Percentiles rank a stretch among this genome's conserved stretches.
Evolutionary conservation across 306 rosid species (phyloP).

Genomic region (Glycine latifolia): DNA sequence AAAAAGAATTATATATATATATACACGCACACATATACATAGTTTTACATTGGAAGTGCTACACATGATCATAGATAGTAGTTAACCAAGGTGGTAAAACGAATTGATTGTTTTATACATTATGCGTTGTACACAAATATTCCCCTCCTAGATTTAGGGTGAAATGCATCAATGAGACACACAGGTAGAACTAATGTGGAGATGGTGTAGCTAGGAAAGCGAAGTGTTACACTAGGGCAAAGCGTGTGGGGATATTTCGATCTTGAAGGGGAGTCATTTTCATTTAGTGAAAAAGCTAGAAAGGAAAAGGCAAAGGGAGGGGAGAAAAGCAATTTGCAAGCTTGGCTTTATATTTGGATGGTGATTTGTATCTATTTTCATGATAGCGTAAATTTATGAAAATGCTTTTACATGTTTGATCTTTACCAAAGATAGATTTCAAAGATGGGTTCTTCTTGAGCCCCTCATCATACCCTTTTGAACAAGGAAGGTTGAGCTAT

Average conservation of each 20-base stretch:
- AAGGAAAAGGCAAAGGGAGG: slow-evolving; percentile 40
- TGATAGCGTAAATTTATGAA: slow-evolving; percentile 21
- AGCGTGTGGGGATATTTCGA: slow-evolving; percentile 50
- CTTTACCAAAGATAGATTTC: slow-evolving; percentile 40
- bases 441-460: slow-evolving; percentile 21
- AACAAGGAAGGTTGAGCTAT: slow-evolving; percentile 55
- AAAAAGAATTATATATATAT: no score
- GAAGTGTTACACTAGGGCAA: slow-evolving; percentile 49
- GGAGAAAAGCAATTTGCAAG: slow-evolving; percentile 26
- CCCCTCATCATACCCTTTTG: slow-evolving; percentile 63
- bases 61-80: background rate
- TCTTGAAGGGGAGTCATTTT: slow-evolving; percentile 39
- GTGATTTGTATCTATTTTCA: slow-evolving; percentile 39
- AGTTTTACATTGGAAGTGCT: background rate
- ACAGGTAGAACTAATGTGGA: slow-evolving; percentile 31
- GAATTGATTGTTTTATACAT: slow-evolving; percentile 39
- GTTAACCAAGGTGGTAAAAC: slow-evolving; percentile 25
- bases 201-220: slow-evolving; percentile 49
- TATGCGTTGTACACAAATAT: slow-evolving; percentile 6
- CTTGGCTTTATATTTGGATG: slow-evolving; percentile 32
- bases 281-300: slow-evolving; percentile 41
- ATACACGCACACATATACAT: background rate
- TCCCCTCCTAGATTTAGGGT: slow-evolving; percentile 36
- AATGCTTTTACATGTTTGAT: slow-evolving; percentile 26
- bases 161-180: slow-evolving; percentile 36